Percentiles rank a stretch among this genome's conserved stretches.
phyloP scores from a whole-genome alignment of 2,329 filamentous ascomycete genomes.

The Colletotrichum filicis region DNA sequence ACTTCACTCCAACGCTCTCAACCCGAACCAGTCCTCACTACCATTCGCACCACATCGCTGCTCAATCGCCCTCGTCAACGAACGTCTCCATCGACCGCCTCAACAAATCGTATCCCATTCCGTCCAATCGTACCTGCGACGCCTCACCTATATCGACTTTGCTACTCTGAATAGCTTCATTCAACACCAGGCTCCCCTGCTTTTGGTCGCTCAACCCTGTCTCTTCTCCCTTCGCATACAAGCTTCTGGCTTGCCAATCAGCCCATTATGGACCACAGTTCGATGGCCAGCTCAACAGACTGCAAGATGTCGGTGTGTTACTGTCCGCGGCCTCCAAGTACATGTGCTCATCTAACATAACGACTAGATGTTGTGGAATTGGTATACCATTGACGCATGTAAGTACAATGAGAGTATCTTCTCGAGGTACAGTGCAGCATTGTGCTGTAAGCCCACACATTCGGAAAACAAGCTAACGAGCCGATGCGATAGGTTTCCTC shows the following conservation, averaged over 20 bases:
- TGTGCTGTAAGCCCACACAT: neutral
- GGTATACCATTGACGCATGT: conserved; percentile 54
- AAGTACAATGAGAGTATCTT: conserved; percentile 22
- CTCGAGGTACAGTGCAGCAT: neutral
- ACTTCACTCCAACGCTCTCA: neutral
- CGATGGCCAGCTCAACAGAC: conserved; percentile 36
- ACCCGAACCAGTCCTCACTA: neutral
- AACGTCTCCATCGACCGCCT: neutral
- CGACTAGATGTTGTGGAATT: conserved; percentile 58
- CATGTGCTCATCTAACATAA: neutral
- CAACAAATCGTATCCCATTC: neutral
- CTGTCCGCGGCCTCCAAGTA: neutral
- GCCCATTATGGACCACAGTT: conserved; percentile 40
- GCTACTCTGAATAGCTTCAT: neutral
- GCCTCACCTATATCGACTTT: neutral
- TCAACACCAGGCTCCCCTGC: neutral
- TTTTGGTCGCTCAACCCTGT: neutral
- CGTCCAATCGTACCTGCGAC: neutral
- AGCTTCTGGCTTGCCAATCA: neutral
- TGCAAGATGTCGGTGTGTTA: conserved; percentile 47
- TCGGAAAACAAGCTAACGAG: neutral
- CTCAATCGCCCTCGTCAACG: neutral
- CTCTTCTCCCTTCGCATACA: neutral
- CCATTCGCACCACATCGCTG: neutral
- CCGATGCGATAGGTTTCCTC: conserved; percentile 46